Evolutionary conservation across 176 grass and related monocot genomes (phyloP).

Genomic region (Avena atlantica): DNA sequence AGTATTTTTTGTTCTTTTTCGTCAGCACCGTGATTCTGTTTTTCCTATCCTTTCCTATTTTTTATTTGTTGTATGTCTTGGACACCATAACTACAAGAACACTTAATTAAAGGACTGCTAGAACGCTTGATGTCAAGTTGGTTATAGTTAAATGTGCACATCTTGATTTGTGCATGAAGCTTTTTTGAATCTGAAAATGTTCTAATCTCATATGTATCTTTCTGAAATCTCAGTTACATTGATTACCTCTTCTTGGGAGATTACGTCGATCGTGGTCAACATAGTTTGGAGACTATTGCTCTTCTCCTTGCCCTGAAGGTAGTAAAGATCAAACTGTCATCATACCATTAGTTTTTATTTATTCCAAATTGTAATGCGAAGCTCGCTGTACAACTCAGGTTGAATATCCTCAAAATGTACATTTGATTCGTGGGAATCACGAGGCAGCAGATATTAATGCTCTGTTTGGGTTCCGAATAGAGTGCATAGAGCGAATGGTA

Average conservation of each 20-base stretch:
- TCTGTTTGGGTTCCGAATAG: slow-evolving; percentile 95
- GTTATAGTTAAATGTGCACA: background rate
- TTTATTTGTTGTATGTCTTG: slow-evolving; percentile 11
- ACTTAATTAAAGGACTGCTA: background rate
- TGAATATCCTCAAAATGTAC: slow-evolving; percentile 94
- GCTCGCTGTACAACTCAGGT: slow-evolving; percentile 58
- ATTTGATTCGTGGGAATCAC: slow-evolving; percentile 99
- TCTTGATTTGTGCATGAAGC: background rate
- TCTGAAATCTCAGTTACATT: slow-evolving; percentile 72
- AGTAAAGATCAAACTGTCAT: slow-evolving; percentile 16
- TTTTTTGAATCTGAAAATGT: slow-evolving; percentile 10
- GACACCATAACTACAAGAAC: background rate
- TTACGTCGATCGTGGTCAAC: slow-evolving; percentile 98
- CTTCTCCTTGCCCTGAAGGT: slow-evolving; percentile 99
- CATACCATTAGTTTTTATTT: background rate
- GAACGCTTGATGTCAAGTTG: background rate
- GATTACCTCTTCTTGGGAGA: slow-evolving; percentile 99
- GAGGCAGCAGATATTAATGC: slow-evolving; percentile 99
- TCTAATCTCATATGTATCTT: background rate
- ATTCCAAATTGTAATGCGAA: slow-evolving; percentile 32
- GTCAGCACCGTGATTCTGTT: slow-evolving; percentile 14
- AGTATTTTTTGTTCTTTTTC: slow-evolving; percentile 50
- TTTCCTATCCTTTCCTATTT: background rate
- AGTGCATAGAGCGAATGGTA: slow-evolving; percentile 99
- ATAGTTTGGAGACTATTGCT: slow-evolving; percentile 97